Conservation (phyloP, 257 asterid genomes). For the Galeopsis tetrahit region DNA sequence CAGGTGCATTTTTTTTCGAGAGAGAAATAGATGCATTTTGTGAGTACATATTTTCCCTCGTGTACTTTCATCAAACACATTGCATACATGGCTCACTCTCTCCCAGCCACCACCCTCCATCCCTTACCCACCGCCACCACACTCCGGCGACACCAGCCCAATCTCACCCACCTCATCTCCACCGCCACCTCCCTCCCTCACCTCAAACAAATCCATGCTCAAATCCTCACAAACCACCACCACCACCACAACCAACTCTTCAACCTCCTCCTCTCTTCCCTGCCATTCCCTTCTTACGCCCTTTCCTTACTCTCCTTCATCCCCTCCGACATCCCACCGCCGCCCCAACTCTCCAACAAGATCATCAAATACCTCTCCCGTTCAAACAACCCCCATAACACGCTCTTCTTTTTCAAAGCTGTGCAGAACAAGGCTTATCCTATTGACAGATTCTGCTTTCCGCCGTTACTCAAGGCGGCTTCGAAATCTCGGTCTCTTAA, state of each 20-base stretch:
- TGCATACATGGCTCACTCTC: constrained; percentile 40
- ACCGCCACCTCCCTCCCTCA: constrained; percentile 56
- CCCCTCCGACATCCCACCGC: constrained; percentile 40
- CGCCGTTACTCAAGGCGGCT: constrained; percentile 70
- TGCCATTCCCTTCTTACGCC: constrained; percentile 65
- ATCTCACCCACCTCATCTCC: constrained; percentile 45
- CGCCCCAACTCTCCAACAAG: constrained; percentile 49
- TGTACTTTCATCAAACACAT: constrained; percentile 26
- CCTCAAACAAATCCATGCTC: constrained; percentile 69
- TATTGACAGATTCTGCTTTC: constrained; percentile 60
- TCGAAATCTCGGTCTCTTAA: constrained; percentile 43
- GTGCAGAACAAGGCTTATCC: constrained; percentile 43
- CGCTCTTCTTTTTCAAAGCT: constrained; percentile 51
- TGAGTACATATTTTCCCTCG: background rate
- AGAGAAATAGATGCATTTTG: background rate
- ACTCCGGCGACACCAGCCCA: constrained; percentile 38
- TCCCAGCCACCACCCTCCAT: constrained; percentile 34
- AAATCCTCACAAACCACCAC: constrained; percentile 48
- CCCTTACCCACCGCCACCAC: constrained; percentile 34
- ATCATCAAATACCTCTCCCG: constrained; percentile 62
- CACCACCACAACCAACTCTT: constrained; percentile 47
- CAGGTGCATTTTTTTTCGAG: too few species aligned
- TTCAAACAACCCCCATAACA: constrained; percentile 44
- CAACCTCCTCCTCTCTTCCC: constrained; percentile 59
- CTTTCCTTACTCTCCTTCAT: constrained; percentile 57